phyloP scores from a whole-genome alignment of 176 grass and related monocot species.

The Alopecurus myosuroides region DNA sequence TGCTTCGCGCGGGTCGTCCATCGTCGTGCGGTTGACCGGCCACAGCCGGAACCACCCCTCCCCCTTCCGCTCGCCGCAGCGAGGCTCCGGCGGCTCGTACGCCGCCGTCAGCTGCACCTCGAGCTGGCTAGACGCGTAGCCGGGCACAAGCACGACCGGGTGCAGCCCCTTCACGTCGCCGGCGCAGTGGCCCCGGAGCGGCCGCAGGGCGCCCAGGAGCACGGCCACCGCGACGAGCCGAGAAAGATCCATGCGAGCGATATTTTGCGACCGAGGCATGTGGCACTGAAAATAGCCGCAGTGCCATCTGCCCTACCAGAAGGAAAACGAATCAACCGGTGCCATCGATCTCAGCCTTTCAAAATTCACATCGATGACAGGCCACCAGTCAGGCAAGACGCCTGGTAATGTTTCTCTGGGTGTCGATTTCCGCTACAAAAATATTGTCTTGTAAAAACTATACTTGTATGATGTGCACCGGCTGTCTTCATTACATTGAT shows the following conservation, averaged over 20 bases:
- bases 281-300: not conserved
- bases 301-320: not conserved
- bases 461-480: not conserved
- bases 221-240: constrained; percentile 8
- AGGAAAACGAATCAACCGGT: not conserved
- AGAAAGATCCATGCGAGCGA: not conserved
- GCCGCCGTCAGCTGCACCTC: constrained; percentile 46
- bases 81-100: constrained; percentile 39
- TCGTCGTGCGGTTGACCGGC: constrained; percentile 42
- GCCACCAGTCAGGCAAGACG: not conserved
- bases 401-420: not conserved
- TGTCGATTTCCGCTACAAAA: not conserved
- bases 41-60: constrained; percentile 66
- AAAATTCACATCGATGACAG: not conserved
- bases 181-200: not conserved
- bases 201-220: constrained; percentile 2
- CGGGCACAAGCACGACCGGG: constrained; percentile 61
- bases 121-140: constrained; percentile 52
- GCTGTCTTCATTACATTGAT: not conserved
- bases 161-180: not conserved
- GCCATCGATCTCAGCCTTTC: not conserved
- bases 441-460: not conserved
- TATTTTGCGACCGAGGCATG: not conserved
- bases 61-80: constrained; percentile 27
- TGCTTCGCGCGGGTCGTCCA: constrained; percentile 14